Evolutionary conservation across 2,329 filamentous ascomycete species (phyloP), one percentile per base, ranked within the genome.

Genomic region (Passalora sequoiae): DNA sequence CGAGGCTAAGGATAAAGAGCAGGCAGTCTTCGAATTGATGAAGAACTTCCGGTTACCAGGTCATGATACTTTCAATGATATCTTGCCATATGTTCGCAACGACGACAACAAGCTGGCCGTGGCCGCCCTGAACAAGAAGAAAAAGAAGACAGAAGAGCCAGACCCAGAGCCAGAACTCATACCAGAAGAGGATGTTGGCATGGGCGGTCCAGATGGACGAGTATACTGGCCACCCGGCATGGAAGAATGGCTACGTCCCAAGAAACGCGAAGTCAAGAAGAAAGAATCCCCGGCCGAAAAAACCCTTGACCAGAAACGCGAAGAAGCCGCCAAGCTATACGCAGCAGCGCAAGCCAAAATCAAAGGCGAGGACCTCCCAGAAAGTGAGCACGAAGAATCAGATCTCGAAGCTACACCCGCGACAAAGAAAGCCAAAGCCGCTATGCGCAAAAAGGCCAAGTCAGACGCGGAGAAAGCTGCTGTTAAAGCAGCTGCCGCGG

Each of bases 1-100:
- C 47, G 91, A 97, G 68, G 91, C 91, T 36, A 97, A 97, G 64
- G 91, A 96, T 61, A 97, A 97, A 66, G 91, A 97, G 63, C 91
- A 97, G 65, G 89, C 91, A 0, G 88, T 96, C 0, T 94, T 97
- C 57, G 88, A 94, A 52, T 74, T 97, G 13, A 96, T 96, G 89
- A 77, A 84, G 16, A 89, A 75, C 0, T 94, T 89, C 64, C 89
- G 83, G 57, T 72, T 97, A 0, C 86, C 89, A 0, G 89, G 89
- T 0, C 86, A 81, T 67, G 74, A 92, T 15, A 75, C 67, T 0
- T 80, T 94, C 60, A 84, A 84, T 54, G 81, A 94, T 42, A 71
- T 97, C 1, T 71, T 91, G 2, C 89, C 89, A 0, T 77, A 89
- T 60, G 78, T 83, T 44, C 76, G 89, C 0, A 73, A 76, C 2